These are phyloP conservation scores for Beauveria varroae DNA, from an alignment of 2,329 filamentous ascomycete species.

Conservation along the genomic window DNA sequence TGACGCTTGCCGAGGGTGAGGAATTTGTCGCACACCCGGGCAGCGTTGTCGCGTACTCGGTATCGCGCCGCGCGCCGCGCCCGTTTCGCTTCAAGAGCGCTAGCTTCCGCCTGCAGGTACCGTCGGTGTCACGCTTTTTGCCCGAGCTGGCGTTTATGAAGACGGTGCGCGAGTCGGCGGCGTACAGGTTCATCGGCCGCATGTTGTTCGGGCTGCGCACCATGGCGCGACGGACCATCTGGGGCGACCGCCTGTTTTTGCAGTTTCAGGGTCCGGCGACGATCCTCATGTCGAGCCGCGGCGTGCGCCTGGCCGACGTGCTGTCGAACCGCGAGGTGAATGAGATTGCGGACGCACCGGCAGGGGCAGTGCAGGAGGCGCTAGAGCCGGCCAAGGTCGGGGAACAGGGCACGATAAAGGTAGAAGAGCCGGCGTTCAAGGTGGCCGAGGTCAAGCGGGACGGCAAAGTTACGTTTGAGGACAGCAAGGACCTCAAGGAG, in stretches of 20 bases:
- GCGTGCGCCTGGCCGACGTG: constrained; percentile 67
- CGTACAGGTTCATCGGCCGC: constrained; percentile 64
- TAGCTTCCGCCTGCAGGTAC: constrained; percentile 71
- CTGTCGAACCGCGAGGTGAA: constrained; percentile 74
- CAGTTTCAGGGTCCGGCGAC: constrained; percentile 83
- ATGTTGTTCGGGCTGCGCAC: constrained; percentile 65
- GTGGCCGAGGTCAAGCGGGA: constrained; percentile 50
- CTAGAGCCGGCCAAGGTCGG: constrained; percentile 32
- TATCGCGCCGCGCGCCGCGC: constrained; percentile 63
- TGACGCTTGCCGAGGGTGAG: constrained; percentile 74
- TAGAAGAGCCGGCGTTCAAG: constrained; percentile 34
- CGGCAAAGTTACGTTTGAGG: constrained; percentile 61
- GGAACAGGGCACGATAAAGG: not conserved
- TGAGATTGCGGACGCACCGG: constrained; percentile 77
- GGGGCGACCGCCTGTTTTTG: constrained; percentile 89
- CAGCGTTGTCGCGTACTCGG: constrained; percentile 84
- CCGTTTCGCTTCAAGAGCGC: constrained; percentile 83
- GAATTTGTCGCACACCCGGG: constrained; percentile 87
- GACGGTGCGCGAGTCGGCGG: constrained; percentile 60
- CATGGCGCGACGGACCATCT: constrained; percentile 72
- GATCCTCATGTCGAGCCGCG: constrained; percentile 83
- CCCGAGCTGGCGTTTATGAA: constrained; percentile 66
- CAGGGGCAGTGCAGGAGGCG: constrained; percentile 59
- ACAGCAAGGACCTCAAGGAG: constrained; percentile 50
- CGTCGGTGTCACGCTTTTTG: constrained; percentile 56